Evolutionary conservation across 768 basidiomycete genomes (phyloP).

Genomic region (Kwoniella sp.): DNA sequence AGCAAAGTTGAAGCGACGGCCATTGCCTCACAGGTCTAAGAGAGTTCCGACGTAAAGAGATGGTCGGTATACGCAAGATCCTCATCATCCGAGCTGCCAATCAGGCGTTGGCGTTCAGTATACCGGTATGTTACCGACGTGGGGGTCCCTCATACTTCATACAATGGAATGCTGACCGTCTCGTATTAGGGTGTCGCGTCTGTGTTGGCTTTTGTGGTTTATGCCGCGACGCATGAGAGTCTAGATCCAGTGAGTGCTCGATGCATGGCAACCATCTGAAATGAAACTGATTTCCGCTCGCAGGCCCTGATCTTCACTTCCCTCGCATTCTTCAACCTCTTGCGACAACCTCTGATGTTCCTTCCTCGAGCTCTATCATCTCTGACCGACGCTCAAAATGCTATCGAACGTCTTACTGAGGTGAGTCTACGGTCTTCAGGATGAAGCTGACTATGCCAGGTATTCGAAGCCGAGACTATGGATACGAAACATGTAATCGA

Average conservation of each 20-base stretch:
- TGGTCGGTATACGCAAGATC: constrained; percentile 64
- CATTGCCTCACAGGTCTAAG: constrained; percentile 60
- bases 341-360: constrained; percentile 65
- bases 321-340: constrained; percentile 65
- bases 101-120: constrained; percentile 57
- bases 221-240: constrained; percentile 62
- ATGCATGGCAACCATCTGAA: not conserved
- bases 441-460: constrained; percentile 17
- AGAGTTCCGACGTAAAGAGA: constrained; percentile 63
- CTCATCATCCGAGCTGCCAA: constrained; percentile 67
- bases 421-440: constrained; percentile 22
- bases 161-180: constrained; percentile 38
- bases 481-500: constrained; percentile 60
- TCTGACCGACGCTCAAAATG: constrained; percentile 68
- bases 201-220: constrained; percentile 69
- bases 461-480: constrained; percentile 65
- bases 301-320: constrained; percentile 69
- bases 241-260: constrained; percentile 61
- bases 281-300: not conserved
- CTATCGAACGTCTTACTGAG: constrained; percentile 61
- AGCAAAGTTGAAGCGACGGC: too few species aligned
- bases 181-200: constrained; percentile 69
- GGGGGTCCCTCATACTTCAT: constrained; percentile 36
- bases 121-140: constrained; percentile 57
- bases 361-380: constrained; percentile 60